Conservation (phyloP, 495 filamentous ascomycete genomes). For the Rostrohypoxylon terebratum region DNA sequence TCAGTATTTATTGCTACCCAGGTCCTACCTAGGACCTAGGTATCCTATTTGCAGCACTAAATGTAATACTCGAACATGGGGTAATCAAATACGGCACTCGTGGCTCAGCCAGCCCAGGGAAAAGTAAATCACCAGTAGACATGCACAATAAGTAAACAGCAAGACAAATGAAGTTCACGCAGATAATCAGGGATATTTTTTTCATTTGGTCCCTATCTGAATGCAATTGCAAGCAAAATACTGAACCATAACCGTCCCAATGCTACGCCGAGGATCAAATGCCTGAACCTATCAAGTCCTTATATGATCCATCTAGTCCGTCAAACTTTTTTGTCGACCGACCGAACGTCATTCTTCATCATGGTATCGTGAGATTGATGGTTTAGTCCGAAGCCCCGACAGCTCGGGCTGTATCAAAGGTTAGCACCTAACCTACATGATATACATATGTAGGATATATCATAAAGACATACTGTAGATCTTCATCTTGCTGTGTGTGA, state of each 20-base stretch:
- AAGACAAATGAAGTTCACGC: slow-evolving; percentile 2
- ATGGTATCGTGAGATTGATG: slow-evolving; percentile 52
- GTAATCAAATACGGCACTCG: not conserved
- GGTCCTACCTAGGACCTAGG: too few relatives aligned
- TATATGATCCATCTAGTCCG: slow-evolving; percentile 47
- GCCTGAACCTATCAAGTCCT: slow-evolving; percentile 48
- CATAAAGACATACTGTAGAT: slow-evolving; percentile 87
- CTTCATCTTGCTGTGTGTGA: slow-evolving; percentile 94
- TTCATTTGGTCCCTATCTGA: slow-evolving; percentile 51
- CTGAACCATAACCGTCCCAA: slow-evolving; percentile 51
- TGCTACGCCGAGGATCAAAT: slow-evolving; percentile 54
- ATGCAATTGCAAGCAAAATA: slow-evolving; percentile 49
- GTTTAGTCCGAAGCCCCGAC: slow-evolving; percentile 69
- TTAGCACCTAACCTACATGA: slow-evolving; percentile 51
- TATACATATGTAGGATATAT: not conserved
- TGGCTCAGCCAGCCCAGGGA: not conserved
- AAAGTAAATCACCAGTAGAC: not conserved
- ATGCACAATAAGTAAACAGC: not conserved
- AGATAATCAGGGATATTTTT: slow-evolving; percentile 44
- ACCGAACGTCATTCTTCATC: slow-evolving; percentile 46
- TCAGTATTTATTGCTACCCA: not conserved
- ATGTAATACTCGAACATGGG: not conserved
- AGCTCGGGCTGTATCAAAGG: slow-evolving; percentile 65
- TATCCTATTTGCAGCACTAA: not conserved
- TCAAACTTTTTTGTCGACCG: slow-evolving; percentile 41